Evolutionary conservation across 192 early-diverging fungal genomes (phyloP), one percentile per base, ranked within the genome.

Genomic region (Backusella tarrabulga): DNA sequence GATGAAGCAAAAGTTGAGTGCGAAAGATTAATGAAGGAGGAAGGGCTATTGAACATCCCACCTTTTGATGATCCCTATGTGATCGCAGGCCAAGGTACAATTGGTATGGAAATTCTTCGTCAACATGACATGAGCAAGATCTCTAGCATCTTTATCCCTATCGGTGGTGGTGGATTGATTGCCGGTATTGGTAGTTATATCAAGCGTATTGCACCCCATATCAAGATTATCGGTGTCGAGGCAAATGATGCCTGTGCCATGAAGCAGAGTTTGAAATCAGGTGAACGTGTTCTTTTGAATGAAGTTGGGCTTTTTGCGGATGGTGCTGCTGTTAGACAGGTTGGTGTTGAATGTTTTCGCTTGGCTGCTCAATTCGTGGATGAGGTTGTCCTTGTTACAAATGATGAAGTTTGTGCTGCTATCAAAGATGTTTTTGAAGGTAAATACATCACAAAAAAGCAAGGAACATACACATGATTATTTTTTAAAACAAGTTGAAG

Each of bases 21-120:
- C 83, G 85, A 83, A 74, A 83, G 95, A 42, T 84, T 99, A 63
- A 84, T 86, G 7, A 80, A 86, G 68, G 74, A 93, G 23, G 85
- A 93, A 29, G 91, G 94, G 14, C 89, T 92, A 50, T 94, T 92
- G 72, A 94, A 98, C 81, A 98, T 99, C 78, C 97, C 96, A 17
- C 97, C 98, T 6, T 99, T 95, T 81, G 97, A 99, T 83, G 97
- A 99, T 74, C 98, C 97, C 6, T 92, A 94, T 79, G 97, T 99
- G 23, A 98, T 98, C 83, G 98, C 98, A n/a, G 98, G 98, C 4
- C 98, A 99, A 85, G 98, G 97, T 41, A 99, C 97, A 7, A 92
- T 97, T 46, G 97, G 89, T 21, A 87, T 97, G 73, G 97, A 99
- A 86, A 88, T 94, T 14, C 80, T 94, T 70, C 87, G 92, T 52